Percentiles rank a stretch among this genome's conserved stretches.
phyloP scores from a whole-genome alignment of 805 yeast species.

The Wickerhamomyces bisporus region DNA sequence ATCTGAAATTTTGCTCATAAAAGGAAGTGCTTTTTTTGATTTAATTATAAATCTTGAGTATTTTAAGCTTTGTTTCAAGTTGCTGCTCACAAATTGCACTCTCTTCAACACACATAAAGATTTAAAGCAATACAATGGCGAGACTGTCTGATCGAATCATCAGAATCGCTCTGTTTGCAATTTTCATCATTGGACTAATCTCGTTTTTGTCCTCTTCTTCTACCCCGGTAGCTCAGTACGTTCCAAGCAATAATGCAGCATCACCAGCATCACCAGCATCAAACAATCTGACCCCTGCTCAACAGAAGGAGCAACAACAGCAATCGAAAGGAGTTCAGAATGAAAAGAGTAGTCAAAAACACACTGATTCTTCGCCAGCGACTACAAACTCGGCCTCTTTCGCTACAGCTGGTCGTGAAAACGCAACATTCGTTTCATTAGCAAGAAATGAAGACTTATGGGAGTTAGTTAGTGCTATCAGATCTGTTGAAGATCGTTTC shows the following conservation, averaged over 20 bases:
- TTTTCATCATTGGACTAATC: conserved; percentile 15
- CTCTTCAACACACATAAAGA: no score
- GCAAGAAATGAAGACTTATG: conserved; percentile 73
- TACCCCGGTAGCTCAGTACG: no score
- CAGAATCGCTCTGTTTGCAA: conserved; percentile 15
- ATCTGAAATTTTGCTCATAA: no score
- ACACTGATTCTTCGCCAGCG: background rate
- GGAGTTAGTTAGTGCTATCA: conserved; percentile 57
- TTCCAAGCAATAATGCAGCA: no score
- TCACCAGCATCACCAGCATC: no score
- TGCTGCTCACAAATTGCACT: no score
- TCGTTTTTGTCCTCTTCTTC: conserved; percentile 6
- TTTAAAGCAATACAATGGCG: conserved; percentile 16
- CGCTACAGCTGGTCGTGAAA: conserved; percentile 35
- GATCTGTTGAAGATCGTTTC: conserved; percentile 85
- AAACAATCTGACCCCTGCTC: no score
- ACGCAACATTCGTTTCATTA: conserved; percentile 77
- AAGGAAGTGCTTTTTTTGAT: no score
- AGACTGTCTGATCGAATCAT: conserved; percentile 17
- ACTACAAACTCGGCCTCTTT: background rate
- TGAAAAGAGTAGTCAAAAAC: background rate
- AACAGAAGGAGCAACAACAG: no score
- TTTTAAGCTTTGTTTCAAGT: no score
- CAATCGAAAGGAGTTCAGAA: no score
- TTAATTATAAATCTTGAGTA: no score